phyloP scores from a whole-genome alignment of 2,329 filamentous ascomycete species.

The Metarhizium guizhouense region DNA sequence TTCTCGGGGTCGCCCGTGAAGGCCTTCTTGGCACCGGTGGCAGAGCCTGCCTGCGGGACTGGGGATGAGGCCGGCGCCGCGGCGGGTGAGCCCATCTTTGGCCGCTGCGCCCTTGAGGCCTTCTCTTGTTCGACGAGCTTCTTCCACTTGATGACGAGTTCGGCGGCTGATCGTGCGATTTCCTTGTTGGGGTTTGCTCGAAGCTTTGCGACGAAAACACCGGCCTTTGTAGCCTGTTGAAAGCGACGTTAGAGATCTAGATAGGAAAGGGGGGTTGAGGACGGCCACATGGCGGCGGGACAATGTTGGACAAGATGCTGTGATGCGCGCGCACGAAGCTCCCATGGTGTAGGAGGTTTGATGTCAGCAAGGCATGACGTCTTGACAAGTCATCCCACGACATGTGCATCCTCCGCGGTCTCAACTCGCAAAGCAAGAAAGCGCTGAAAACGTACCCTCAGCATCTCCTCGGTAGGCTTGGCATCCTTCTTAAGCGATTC shows the following conservation, averaged over 20 bases:
- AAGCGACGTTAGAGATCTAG: background rate
- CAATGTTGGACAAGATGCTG: background rate
- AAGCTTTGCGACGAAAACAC: slow-evolving; percentile 78
- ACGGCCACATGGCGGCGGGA: too few species aligned
- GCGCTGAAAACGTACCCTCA: slow-evolving; percentile 51
- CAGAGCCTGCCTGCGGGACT: slow-evolving; percentile 37
- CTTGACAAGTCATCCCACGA: background rate
- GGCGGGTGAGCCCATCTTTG: slow-evolving; percentile 31
- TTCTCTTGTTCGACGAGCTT: slow-evolving; percentile 63
- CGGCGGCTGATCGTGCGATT: slow-evolving; percentile 65
- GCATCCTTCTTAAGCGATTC: slow-evolving; percentile 73
- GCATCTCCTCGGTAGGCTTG: slow-evolving; percentile 76
- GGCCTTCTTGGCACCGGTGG: slow-evolving; percentile 32
- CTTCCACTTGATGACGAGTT: slow-evolving; percentile 85
- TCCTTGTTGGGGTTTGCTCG: slow-evolving; percentile 71
- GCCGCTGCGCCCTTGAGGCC: slow-evolving; percentile 34
- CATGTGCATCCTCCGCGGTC: too few species aligned
- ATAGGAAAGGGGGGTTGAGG: background rate
- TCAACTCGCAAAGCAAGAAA: background rate
- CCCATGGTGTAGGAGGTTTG: background rate
- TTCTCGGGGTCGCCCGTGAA: slow-evolving; percentile 65
- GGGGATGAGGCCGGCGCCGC: slow-evolving; percentile 42
- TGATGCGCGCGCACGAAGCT: background rate
- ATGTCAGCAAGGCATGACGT: background rate
- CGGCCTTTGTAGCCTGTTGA: slow-evolving; percentile 70